These are phyloP conservation scores for Aquilaria agallochum DNA, from an alignment of 441 rosid genomes.

Conservation along the genomic window DNA sequence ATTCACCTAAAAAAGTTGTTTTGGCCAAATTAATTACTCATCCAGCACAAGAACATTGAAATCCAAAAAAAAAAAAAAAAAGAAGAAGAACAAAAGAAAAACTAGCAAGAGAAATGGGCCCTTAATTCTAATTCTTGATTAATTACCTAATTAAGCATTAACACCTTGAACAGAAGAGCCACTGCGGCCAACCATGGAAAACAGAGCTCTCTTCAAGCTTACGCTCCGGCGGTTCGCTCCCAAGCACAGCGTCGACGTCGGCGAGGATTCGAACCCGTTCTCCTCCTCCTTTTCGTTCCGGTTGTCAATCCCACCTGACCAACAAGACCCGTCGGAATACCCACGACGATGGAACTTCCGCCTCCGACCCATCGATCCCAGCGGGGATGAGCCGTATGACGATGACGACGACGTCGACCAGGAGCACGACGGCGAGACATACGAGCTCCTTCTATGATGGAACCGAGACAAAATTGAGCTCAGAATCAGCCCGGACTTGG, in stretches of 20 bases:
- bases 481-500: slow-evolving; percentile 10
- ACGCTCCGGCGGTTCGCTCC: slow-evolving; percentile 13
- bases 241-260: slow-evolving; percentile 35
- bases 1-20: no score
- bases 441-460: slow-evolving; percentile 19
- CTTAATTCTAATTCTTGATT: background rate
- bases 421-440: slow-evolving; percentile 28
- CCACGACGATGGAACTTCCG: background rate
- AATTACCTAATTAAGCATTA: background rate
- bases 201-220: slow-evolving; percentile 38
- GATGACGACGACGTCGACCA: slow-evolving; percentile 29
- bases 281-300: slow-evolving; percentile 14
- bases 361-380: slow-evolving; percentile 4
- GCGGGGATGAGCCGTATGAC: background rate
- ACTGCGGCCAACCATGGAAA: slow-evolving; percentile 27
- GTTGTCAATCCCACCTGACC: slow-evolving; percentile 14
- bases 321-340: slow-evolving; percentile 26
- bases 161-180: slow-evolving; percentile 21
- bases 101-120: background rate
- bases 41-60: no score
- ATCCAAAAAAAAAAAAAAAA: background rate
- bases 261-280: slow-evolving; percentile 14
- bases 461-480: slow-evolving; percentile 16
- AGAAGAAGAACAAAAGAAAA: background rate
- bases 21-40: no score